Evolutionary conservation across 805 yeast genomes (phyloP).

Genomic region (Candida nemodendra): DNA sequence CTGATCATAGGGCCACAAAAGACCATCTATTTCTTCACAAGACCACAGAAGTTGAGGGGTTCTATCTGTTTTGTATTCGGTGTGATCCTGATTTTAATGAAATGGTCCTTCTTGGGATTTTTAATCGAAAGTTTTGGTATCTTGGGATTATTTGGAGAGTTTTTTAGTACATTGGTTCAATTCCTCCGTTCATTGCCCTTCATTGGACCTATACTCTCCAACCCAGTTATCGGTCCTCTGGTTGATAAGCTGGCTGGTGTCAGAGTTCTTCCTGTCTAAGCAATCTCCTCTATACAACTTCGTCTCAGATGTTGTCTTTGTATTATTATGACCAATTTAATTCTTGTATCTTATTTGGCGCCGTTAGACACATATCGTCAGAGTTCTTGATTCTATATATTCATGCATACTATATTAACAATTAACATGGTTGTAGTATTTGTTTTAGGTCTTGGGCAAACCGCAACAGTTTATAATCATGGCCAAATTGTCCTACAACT

Average conservation of each 20-base stretch:
- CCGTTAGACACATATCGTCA: too few relatives aligned
- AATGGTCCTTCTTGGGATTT: conserved; percentile 83
- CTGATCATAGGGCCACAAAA: conserved; percentile 86
- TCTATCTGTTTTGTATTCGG: conserved; percentile 78
- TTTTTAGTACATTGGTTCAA: conserved; percentile 83
- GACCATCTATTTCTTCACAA: conserved; percentile 76
- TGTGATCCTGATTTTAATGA: conserved; percentile 67
- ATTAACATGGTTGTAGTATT: conserved; percentile 1
- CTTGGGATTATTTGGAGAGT: conserved; percentile 83
- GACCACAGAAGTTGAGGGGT: conserved; percentile 86
- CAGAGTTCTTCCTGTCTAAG: conserved; percentile 60
- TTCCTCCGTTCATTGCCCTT: conserved; percentile 85
- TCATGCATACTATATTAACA: neutral
- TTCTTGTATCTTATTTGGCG: neutral
- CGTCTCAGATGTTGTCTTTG: conserved; percentile 2
- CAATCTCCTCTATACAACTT: too few relatives aligned
- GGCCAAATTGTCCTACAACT: conserved; percentile 81
- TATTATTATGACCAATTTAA: conserved; percentile 9
- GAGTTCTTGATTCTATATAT: neutral
- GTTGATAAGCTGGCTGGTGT: conserved; percentile 65
- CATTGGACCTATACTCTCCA: conserved; percentile 79
- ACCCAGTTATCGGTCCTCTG: conserved; percentile 79
- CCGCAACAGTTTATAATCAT: conserved; percentile 62
- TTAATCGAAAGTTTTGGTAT: conserved; percentile 86
- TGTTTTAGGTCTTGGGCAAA: conserved; percentile 19